Evolutionary conservation across 306 rosid genomes (phyloP).

Genomic region (Rosa multiflora): DNA sequence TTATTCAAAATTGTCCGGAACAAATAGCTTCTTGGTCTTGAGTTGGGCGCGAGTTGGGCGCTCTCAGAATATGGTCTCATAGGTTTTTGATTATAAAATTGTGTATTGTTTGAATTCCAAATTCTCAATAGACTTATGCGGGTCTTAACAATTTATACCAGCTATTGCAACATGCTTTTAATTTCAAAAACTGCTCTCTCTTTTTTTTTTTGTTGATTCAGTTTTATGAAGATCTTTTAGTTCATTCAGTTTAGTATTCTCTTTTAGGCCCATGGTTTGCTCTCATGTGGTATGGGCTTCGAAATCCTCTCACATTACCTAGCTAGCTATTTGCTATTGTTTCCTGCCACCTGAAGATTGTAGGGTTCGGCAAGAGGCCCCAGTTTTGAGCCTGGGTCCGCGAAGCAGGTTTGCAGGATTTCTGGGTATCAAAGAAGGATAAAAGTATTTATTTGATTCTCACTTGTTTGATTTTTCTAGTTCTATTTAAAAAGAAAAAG

Average conservation of each 20-base stretch:
- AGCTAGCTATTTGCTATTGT: neutral
- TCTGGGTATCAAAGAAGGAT: neutral
- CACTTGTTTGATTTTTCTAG: neutral
- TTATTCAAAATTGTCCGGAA: neutral
- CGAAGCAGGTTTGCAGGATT: neutral
- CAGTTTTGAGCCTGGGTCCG: neutral
- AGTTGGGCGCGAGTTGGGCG: neutral
- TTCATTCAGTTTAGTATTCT: neutral
- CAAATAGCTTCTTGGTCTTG: neutral
- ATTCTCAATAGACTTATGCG: neutral
- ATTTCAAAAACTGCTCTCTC: neutral
- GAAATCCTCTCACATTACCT: neutral
- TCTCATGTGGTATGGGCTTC: neutral
- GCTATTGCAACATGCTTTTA: neutral
- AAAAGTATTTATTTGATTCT: neutral
- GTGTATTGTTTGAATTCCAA: neutral
- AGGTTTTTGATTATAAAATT: conserved; percentile 4
- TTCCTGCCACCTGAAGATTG: neutral
- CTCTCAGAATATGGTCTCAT: neutral
- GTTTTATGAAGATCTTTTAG: neutral
- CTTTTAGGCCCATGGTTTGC: neutral
- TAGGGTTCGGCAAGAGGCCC: neutral
- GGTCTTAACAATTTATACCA: neutral
- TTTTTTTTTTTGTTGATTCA: neutral
- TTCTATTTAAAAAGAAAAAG: neutral